These are phyloP conservation scores for Citeromyces siamensis DNA, from an alignment of 1,139 yeast species.

Conservation along the genomic window DNA sequence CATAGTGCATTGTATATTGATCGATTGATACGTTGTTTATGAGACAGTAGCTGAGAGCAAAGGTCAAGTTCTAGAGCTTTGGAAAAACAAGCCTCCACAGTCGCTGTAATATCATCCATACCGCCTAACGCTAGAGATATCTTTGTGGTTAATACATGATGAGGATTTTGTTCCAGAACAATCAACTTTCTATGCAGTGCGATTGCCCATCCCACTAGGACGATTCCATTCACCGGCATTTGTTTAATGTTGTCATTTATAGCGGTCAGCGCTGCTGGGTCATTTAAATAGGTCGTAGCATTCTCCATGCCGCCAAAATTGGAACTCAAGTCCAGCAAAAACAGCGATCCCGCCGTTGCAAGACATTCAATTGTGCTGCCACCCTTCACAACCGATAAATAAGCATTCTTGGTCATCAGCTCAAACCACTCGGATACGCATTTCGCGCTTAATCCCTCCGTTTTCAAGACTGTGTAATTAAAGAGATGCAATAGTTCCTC, in stretches of 20 bases:
- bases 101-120: conserved; percentile 8
- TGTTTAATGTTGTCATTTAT: conserved; percentile 26
- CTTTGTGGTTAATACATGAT: conserved; percentile 9
- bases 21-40: conserved; percentile 34
- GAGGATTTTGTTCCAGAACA: conserved; percentile 28
- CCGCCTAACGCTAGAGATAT: conserved; percentile 15
- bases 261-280: conserved; percentile 26
- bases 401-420: conserved; percentile 30
- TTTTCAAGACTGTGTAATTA: not conserved
- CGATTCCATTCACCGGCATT: conserved; percentile 30
- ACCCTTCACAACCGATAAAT: conserved; percentile 19
- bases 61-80: conserved; percentile 34
- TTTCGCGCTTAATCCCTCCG: conserved; percentile 1
- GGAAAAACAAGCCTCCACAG: conserved; percentile 7
- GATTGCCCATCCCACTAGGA: conserved; percentile 64
- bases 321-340: conserved; percentile 42
- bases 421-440: conserved; percentile 25
- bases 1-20: conserved; percentile 43
- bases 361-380: conserved; percentile 29
- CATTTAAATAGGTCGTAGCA: conserved; percentile 28
- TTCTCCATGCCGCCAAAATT: conserved; percentile 26
- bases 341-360: conserved; percentile 33
- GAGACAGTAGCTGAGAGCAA: conserved; percentile 27
- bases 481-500: conserved; percentile 8
- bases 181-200: conserved; percentile 42